Evolutionary conservation across 2,329 filamentous ascomycete species (phyloP), one percentile per base, ranked within the genome.

Genomic region (Tolypocladium pustulatum): DNA sequence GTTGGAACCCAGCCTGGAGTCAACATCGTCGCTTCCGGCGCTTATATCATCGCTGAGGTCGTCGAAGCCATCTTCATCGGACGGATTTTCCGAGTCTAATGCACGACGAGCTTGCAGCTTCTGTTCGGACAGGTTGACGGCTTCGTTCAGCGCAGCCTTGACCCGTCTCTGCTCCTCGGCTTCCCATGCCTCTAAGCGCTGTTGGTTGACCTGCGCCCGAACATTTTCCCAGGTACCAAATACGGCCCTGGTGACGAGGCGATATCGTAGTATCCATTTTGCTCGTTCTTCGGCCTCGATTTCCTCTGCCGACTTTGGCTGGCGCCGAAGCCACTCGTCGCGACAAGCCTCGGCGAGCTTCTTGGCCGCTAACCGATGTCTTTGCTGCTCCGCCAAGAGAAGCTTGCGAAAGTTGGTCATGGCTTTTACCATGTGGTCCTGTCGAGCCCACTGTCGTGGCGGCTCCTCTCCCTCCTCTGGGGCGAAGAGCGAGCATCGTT

Each of bases 341-440:
- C 87, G 79, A 65, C 89, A 90, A 52, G 89, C 87, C 66, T 90
- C 84, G 1, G 93, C 93, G 57, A 95, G 73, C 57, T 84, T 84
- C 71, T 91, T 96, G 1, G 93, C 93, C 3, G 81, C 78, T n/a
- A 82, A 78, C 40, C 84, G 84, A 72, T 97, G 93, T 15, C 86
- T 81, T 62, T 84, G 83, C 65, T 91, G 89, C 71, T 99, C 94
- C 59, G 85, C 83, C 3, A 87, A 74, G 75, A 97, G 83, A 40
- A 97, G 78, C 66, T 86, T 89, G 54, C 90, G 85, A 65, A 97
- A 93, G 65, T 92, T 88, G 15, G 87, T 69, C 60, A 89, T 87
- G 61, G 96, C 92, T 54, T 87, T 86, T 53, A 89, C 79, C 57
- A 97, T 80, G 69, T 97, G 90, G 67, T 97, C 92, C 68, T 85